Evolutionary conservation across 2,329 filamentous ascomycete genomes (phyloP).

Genomic region (Parafenestella ontariensis): DNA sequence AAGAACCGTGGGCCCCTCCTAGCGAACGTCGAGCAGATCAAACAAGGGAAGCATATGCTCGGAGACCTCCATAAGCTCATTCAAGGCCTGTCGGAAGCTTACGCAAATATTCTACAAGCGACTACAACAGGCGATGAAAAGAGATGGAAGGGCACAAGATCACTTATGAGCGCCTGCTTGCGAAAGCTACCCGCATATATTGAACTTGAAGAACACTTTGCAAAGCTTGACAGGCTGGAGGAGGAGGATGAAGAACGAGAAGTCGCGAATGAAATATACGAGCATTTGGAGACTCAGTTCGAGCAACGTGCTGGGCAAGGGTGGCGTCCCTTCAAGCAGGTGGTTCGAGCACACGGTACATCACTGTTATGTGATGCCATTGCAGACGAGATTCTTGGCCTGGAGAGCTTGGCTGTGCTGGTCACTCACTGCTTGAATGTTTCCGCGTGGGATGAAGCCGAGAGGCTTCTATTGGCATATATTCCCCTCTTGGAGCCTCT

Average conservation of each 20-base stretch:
- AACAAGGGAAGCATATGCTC: slow-evolving; percentile 28
- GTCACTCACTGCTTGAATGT: slow-evolving; percentile 39
- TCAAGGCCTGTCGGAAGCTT: slow-evolving; percentile 40
- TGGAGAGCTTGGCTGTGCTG: slow-evolving; percentile 32
- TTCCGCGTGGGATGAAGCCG: slow-evolving; percentile 45
- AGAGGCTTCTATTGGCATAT: slow-evolving; percentile 41
- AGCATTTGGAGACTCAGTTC: slow-evolving; percentile 48
- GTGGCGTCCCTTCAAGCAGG: slow-evolving; percentile 50
- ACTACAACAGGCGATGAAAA: slow-evolving; percentile 29
- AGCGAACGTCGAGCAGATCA: slow-evolving; percentile 21
- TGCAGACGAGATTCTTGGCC: slow-evolving; percentile 37
- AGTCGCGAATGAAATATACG: slow-evolving; percentile 48
- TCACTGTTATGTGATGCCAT: slow-evolving; percentile 48
- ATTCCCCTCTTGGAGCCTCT: slow-evolving; percentile 31
- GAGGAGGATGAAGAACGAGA: slow-evolving; percentile 45
- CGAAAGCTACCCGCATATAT: slow-evolving; percentile 52
- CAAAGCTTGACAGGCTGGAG: slow-evolving; percentile 37
- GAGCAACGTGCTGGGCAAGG: slow-evolving; percentile 42
- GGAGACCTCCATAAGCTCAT: slow-evolving; percentile 39
- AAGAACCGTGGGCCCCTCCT: slow-evolving; percentile 35
- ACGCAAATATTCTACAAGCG: slow-evolving; percentile 45
- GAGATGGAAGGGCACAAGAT: slow-evolving; percentile 43
- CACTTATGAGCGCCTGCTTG: slow-evolving; percentile 50
- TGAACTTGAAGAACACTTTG: slow-evolving; percentile 48
- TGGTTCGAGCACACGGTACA: slow-evolving; percentile 52